phyloP scores from a whole-genome alignment of 192 early-diverging fungal genomes.

The Helicostylum pulchrum region DNA sequence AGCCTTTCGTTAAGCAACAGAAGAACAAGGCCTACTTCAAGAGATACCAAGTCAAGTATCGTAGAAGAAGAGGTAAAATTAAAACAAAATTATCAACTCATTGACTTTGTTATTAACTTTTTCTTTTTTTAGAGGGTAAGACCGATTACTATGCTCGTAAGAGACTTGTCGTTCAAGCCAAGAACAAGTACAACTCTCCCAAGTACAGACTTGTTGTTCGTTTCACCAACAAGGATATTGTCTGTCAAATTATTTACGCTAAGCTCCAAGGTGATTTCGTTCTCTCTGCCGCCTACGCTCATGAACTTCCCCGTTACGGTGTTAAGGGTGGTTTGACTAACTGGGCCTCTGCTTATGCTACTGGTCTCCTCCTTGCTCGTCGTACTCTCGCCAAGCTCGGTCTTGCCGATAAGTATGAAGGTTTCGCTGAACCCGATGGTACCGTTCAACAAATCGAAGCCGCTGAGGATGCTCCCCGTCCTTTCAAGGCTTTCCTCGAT shows the following conservation, averaged over 20 bases:
- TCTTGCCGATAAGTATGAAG: constrained; percentile 95
- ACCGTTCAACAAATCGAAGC: constrained; percentile 84
- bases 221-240: constrained; percentile 97
- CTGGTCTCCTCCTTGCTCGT: constrained; percentile 95
- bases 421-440: constrained; percentile 89
- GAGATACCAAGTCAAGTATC: constrained; percentile 99
- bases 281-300: constrained; percentile 91
- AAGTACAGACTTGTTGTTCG: constrained; percentile 99
- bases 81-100: neutral
- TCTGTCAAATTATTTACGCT: constrained; percentile 97
- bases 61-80: constrained; percentile 80
- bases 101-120: constrained; percentile 1
- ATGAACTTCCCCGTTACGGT: constrained; percentile 95
- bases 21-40: constrained; percentile 90
- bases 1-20: constrained; percentile 41
- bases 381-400: constrained; percentile 93
- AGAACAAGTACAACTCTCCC: constrained; percentile 99
- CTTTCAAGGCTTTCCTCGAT: constrained; percentile 98
- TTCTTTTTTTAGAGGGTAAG: constrained; percentile 83
- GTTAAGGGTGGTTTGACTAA: constrained; percentile 99
- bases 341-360: constrained; percentile 99
- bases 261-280: constrained; percentile 98
- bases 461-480: constrained; percentile 87
- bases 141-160: constrained; percentile 99
- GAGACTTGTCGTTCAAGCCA: constrained; percentile 97